Base-by-base conservation (phyloP, 768 basidiomycete species). In the Mycena belliarum region DNA sequence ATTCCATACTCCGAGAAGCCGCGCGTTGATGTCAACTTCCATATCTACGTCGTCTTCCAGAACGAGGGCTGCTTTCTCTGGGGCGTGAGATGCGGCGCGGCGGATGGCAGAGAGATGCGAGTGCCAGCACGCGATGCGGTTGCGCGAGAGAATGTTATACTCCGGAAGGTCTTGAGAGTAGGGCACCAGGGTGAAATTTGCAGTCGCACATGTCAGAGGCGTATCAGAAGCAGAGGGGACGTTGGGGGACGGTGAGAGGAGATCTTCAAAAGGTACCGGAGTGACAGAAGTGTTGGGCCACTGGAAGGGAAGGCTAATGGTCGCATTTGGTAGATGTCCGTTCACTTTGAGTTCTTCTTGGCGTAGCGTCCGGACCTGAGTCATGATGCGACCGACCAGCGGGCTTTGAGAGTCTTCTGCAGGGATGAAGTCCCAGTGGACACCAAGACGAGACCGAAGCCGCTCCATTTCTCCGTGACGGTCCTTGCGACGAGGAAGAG, bases 1-100 rank as follows among this genome's bases (percentile, higher is more conserved):
- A 21, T 35, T 43, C 57, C 57, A 59, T 10, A 45, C 32, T 20
- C 21, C n/a, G 16, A 24, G 26, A 28, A 80, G 66, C 25, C 81
- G 78, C 16, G 65, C 52, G 6, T 72, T 62, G 14, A 88, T 79
- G 61, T 90, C 82, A 28, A 69, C 74, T 71, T 92, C 90, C 82
- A 91, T 85, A 66, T 92, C 87, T 11, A 92, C 73, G 60, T 92
- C 91, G 66, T 91, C 91, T 69, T 91, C 90, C 8, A 91, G 73
- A n/a, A 91, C 76, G 10, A 91, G 55, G 0, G 77, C 74, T 2
- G 80, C 73, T 11, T 75, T 75, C 54, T 73, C 66, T 2, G 44
- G 45, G 43, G 26, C 57, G 45, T 53, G 59, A 15, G 44, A 42
- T 8, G 45, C 35, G 11, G 20, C 40, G 35, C 42, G 70, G 71